Evolutionary conservation across 148 eudicot species (phyloP).

Genomic region (Silene latifolia): DNA sequence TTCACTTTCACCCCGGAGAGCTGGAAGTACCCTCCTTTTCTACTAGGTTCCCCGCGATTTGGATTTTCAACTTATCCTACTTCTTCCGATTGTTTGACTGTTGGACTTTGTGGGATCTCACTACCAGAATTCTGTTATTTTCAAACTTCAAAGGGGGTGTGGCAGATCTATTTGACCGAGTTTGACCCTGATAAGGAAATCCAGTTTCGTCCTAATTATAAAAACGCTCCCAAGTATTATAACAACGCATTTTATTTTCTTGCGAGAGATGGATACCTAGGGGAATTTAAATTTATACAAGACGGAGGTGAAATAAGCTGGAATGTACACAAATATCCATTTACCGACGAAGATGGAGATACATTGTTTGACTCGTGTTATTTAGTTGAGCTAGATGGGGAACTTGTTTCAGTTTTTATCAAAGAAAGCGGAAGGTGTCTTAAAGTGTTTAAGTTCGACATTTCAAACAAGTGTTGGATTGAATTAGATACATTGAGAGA

Average conservation of each 20-base stretch:
- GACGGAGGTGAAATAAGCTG: not conserved
- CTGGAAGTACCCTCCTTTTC: not conserved
- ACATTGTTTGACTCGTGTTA: too few relatives aligned
- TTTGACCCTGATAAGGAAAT: not conserved
- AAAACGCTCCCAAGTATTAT: not conserved
- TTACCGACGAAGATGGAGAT: too few relatives aligned
- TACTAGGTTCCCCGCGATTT: not conserved
- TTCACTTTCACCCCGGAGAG: not conserved
- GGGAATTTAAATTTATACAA: not conserved
- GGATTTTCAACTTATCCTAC: slow-evolving; percentile 15
- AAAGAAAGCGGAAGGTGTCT: slow-evolving; percentile 7
- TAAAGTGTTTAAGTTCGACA: slow-evolving; percentile 11
- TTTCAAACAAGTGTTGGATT: not conserved
- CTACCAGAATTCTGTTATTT: too few relatives aligned
- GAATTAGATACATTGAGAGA: not conserved
- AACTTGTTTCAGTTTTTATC: slow-evolving; percentile 3
- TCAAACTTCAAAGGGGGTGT: not conserved
- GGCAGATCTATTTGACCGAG: not conserved
- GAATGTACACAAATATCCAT: not conserved
- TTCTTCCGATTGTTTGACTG: slow-evolving; percentile 15
- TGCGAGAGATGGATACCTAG: not conserved
- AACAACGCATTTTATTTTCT: slow-evolving; percentile 6
- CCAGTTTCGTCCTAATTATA: not conserved
- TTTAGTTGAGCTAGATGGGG: too few relatives aligned
- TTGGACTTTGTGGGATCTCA: not conserved